Evolutionary conservation across 2,329 filamentous ascomycete genomes (phyloP).

Genomic region (Aspergillus sp.): DNA sequence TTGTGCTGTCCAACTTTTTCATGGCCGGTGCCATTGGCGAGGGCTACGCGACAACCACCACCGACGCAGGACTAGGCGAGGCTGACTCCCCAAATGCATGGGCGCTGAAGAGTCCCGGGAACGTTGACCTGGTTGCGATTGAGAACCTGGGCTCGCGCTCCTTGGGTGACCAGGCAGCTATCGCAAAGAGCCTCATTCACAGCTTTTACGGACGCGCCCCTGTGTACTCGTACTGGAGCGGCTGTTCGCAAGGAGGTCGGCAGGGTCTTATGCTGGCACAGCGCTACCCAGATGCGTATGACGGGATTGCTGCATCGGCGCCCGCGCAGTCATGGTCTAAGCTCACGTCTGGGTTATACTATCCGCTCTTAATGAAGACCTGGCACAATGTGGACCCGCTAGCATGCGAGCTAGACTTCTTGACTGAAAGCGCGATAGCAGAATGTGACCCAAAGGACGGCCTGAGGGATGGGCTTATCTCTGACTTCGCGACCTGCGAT

Average conservation of each 20-base stretch:
- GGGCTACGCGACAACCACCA: conserved; percentile 11
- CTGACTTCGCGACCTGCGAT: neutral
- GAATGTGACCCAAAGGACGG: conserved; percentile 28
- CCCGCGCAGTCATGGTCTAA: conserved; percentile 12
- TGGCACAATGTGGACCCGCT: conserved; percentile 5
- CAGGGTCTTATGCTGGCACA: conserved; percentile 21
- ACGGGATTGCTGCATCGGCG: conserved; percentile 25
- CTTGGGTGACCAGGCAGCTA: conserved; percentile 3
- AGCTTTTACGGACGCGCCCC: conserved; percentile 8
- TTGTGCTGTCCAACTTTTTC: conserved; percentile 9
- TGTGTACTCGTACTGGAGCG: conserved; percentile 11
- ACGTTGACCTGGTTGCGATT: conserved; percentile 1
- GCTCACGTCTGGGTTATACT: neutral
- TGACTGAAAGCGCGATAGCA: conserved; percentile 10
- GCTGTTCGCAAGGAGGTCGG: conserved; percentile 22
- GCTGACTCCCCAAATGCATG: neutral
- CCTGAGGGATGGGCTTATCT: conserved; percentile 26
- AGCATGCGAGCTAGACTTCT: conserved; percentile 15
- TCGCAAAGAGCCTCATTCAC: conserved; percentile 5
- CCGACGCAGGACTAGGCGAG: conserved; percentile 14
- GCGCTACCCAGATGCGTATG: conserved; percentile 21
- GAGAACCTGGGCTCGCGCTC: conserved; percentile 4
- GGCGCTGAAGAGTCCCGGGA: conserved; percentile 10
- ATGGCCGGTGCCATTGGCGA: conserved; percentile 14
- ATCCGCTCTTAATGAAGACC: conserved; percentile 9